phyloP scores from a whole-genome alignment of 331 rosid genomes.

The Quercus phellos region DNA sequence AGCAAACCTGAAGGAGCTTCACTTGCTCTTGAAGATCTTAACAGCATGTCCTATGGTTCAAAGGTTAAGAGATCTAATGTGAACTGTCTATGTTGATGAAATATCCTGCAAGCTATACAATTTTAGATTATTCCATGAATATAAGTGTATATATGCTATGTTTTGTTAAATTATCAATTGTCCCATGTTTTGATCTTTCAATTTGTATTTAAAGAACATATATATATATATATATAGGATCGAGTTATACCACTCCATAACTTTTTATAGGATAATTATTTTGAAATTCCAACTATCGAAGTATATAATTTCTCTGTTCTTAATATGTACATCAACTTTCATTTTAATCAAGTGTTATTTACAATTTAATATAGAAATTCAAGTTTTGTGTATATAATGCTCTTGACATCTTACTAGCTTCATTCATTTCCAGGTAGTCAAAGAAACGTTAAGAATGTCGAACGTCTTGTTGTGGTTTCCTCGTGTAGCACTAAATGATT shows the following conservation, averaged over 20 bases:
- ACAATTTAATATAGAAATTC: too few relatives aligned
- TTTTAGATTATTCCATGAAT: neutral
- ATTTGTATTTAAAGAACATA: too few relatives aligned
- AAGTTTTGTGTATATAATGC: too few relatives aligned
- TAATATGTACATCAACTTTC: too few relatives aligned
- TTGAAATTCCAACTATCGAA: too few relatives aligned
- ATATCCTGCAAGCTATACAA: neutral
- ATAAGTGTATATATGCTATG: neutral
- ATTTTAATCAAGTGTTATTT: too few relatives aligned
- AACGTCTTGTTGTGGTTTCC: conserved; percentile 70
- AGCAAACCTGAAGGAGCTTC: conserved; percentile 46
- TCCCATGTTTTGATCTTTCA: too few relatives aligned
- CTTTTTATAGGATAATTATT: too few relatives aligned
- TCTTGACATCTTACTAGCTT: neutral
- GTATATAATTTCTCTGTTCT: too few relatives aligned
- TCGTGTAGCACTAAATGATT: conserved; percentile 57
- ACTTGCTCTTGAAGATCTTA: conserved; percentile 51
- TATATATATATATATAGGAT: neutral
- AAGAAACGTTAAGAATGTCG: conserved; percentile 73
- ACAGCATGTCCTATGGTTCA: conserved; percentile 45
- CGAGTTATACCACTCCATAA: too few relatives aligned
- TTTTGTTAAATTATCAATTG: too few relatives aligned
- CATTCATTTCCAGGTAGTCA: conserved; percentile 46
- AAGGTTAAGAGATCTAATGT: conserved; percentile 36
- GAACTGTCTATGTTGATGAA: neutral